Evolutionary conservation across 176 grass and related monocot species (phyloP), one percentile per base, ranked within the genome.

Genomic region (Musa troglodytarum): DNA sequence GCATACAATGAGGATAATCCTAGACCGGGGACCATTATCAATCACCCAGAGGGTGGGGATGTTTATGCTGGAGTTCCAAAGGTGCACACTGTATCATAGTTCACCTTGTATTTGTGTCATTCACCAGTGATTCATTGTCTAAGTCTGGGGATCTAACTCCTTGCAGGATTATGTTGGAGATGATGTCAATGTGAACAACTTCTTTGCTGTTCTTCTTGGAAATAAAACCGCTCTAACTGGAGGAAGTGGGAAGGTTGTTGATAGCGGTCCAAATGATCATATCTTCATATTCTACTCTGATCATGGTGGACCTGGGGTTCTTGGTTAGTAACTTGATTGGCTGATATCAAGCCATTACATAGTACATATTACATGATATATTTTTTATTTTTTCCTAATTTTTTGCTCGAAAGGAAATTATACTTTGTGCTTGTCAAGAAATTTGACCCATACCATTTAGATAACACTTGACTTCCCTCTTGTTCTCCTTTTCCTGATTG

Each of bases 241-340:
- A 74, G 95, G 95, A 78, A 98, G 88, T 6, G 95, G 90, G 25
- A 98, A 98, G 82, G 90, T 98, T 11, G 73, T 98, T 58, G 78
- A 93, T 68, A 98, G 95, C 56, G 86, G 88, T 49, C 88, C 86
- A 51, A 83, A 93, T 75, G 95, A 98, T 86, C 88, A 87, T 75
- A 98, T 98, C 75, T 98, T 98, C 70, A 77, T 98, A 54, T 98
- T 84, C 71, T 98, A 89, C 76, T 91, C 90, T 80, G 90, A 98
- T 70, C 94, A 98, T 71, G 94, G 94, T 17, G 94, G 94, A 52
- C 90, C 94, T 49, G 88, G 94, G 19, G 80, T 98, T 73, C 86
- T 98, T 78, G 94, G 94, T 98, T 68, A 73, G 94, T 87, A 73
- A 77, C 72, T 69, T 81, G 28, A 43, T 68, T 86, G 54, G 1